Conservation (phyloP, 805 yeast species). For the Ogataea henricii region DNA sequence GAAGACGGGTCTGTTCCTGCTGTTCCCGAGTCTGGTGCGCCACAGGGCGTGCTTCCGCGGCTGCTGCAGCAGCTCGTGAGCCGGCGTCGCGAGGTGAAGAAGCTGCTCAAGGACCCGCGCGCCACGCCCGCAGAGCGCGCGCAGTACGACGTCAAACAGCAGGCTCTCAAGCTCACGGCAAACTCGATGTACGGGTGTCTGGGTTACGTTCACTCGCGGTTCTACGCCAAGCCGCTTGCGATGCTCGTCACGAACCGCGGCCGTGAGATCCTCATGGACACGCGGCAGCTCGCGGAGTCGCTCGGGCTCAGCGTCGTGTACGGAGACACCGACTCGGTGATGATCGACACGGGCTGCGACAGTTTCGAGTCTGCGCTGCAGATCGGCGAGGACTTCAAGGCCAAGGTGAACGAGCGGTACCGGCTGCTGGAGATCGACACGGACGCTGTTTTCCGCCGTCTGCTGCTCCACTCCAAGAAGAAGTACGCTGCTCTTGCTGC, state of each 20-base stretch:
- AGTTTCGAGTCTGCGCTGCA: slow-evolving; percentile 70
- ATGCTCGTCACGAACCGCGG: slow-evolving; percentile 95
- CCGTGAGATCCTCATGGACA: slow-evolving; percentile 90
- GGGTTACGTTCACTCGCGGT: slow-evolving; percentile 88
- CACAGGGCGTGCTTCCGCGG: slow-evolving; percentile 84
- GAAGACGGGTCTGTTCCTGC: slow-evolving; percentile 63
- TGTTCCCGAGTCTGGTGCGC: slow-evolving; percentile 58
- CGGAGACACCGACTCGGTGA: slow-evolving; percentile 98
- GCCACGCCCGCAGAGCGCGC: slow-evolving; percentile 64
- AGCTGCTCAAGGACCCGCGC: slow-evolving; percentile 72
- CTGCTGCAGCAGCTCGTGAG: slow-evolving; percentile 80
- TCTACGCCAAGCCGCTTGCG: slow-evolving; percentile 94
- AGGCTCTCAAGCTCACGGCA: slow-evolving; percentile 93
- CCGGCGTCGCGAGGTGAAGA: slow-evolving; percentile 92
- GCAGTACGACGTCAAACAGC: slow-evolving; percentile 94
- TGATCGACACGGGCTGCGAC: slow-evolving; percentile 88
- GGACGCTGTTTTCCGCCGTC: slow-evolving; percentile 86
- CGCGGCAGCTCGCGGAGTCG: slow-evolving; percentile 88
- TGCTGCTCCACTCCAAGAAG: slow-evolving; percentile 90
- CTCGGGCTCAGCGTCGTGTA: slow-evolving; percentile 83
- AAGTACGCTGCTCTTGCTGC: slow-evolving; percentile 91
- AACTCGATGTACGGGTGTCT: slow-evolving; percentile 99
- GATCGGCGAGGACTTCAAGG: slow-evolving; percentile 84
- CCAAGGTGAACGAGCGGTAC: slow-evolving; percentile 85
- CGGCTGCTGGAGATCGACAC: slow-evolving; percentile 87